phyloP scores from a whole-genome alignment of 106 monocot species.

The Gastrodia elata region DNA sequence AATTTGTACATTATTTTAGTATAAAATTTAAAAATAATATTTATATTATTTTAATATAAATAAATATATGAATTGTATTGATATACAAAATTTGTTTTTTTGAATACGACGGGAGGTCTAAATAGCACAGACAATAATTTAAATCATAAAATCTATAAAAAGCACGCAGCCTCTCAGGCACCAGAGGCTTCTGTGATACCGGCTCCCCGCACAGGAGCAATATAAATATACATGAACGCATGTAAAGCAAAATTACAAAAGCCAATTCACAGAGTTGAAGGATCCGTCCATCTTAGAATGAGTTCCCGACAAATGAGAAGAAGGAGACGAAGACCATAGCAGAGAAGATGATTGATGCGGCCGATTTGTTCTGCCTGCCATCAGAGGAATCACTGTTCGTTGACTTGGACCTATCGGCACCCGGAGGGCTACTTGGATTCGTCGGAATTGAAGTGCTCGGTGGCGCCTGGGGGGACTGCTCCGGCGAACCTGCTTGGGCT shows the following conservation, averaged over 20 bases:
- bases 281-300: too few species aligned
- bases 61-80: too few species aligned
- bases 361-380: neutral
- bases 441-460: slow-evolving; percentile 6
- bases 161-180: neutral
- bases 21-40: too few species aligned
- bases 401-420: slow-evolving; percentile 6
- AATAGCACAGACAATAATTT: too few species aligned
- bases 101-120: too few species aligned
- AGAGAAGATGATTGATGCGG: neutral
- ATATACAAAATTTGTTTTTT: too few species aligned
- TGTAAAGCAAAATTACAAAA: too few species aligned
- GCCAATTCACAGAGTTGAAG: too few species aligned
- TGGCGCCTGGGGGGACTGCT: neutral
- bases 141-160: slow-evolving; percentile 1
- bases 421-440: neutral
- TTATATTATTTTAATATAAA: too few species aligned
- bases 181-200: neutral
- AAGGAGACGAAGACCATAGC: neutral
- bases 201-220: too few species aligned
- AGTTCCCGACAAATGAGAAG: too few species aligned
- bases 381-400: neutral
- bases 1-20: too few species aligned
- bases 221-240: neutral
- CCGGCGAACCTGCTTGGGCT: neutral